Conservation (phyloP, 768 basidiomycete species). For the Tricholoma furcatifolium region DNA sequence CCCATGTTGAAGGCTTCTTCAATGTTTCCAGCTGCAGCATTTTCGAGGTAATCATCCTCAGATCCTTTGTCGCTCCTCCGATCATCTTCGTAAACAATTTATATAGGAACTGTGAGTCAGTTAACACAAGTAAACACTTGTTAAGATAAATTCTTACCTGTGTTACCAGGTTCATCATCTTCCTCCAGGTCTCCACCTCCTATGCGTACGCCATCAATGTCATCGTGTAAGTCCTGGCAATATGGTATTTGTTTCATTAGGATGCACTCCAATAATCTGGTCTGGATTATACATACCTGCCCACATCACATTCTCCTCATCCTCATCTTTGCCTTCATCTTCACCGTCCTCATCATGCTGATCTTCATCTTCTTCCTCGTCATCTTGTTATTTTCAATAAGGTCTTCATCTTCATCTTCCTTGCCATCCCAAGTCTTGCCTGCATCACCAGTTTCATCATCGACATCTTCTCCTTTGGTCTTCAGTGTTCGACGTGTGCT, state of each 20-base stretch:
- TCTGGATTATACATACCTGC: conserved; percentile 38
- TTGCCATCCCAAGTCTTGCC: conserved; percentile 65
- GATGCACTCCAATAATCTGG: neutral
- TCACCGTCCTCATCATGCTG: conserved; percentile 35
- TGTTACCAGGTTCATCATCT: conserved; percentile 59
- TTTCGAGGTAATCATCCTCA: conserved; percentile 57
- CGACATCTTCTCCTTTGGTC: conserved; percentile 68
- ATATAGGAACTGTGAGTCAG: conserved; percentile 40
- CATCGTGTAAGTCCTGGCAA: conserved; percentile 52
- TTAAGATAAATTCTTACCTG: conserved; percentile 19
- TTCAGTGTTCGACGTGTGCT: conserved; percentile 75
- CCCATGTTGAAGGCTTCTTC: conserved; percentile 53
- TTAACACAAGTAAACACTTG: neutral
- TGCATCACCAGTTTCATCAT: conserved; percentile 54
- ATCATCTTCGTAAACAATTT: conserved; percentile 61
- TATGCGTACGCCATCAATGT: conserved; percentile 42
- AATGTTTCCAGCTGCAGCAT: conserved; percentile 30
- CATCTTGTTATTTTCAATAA: conserved; percentile 49
- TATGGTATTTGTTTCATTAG: neutral
- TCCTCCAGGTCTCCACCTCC: conserved; percentile 54
- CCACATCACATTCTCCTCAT: conserved; percentile 54
- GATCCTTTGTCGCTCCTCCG: conserved; percentile 63
- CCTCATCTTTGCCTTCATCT: conserved; percentile 50
- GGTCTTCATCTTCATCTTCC: conserved; percentile 70
- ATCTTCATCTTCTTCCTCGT: conserved; percentile 45